Conservation (phyloP, 1,284 basidiomycete species). For the Porodaedalea pini region DNA sequence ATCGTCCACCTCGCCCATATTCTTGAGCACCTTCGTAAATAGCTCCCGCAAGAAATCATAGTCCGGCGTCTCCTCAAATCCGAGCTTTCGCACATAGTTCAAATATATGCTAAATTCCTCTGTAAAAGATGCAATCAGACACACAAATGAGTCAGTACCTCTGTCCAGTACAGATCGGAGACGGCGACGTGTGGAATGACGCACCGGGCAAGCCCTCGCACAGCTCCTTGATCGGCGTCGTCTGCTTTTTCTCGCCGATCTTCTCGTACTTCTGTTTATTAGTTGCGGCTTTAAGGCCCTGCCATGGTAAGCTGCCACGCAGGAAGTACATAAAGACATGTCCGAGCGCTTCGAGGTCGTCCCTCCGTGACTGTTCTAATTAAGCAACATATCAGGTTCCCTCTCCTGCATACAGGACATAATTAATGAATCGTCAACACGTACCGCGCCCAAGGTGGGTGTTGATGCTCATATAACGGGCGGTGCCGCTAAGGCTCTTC, state of each 20-base stretch:
- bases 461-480: constrained; percentile 97
- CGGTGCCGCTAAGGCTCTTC: constrained; percentile 88
- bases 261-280: constrained; percentile 99
- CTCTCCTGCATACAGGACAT: not conserved
- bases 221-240: constrained; percentile 90
- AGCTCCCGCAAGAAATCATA: constrained; percentile 94
- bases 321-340: constrained; percentile 99
- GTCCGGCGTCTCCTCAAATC: constrained; percentile 93
- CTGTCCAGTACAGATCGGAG: too few relatives aligned
- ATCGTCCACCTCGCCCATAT: constrained; percentile 83
- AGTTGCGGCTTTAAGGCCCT: constrained; percentile 93
- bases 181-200: constrained; percentile 24
- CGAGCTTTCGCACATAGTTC: constrained; percentile 85
- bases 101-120: constrained; percentile 88
- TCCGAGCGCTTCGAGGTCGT: constrained; percentile 92
- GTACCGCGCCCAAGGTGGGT: constrained; percentile 88
- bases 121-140: constrained; percentile 27
- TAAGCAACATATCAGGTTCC: constrained; percentile 4
- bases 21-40: constrained; percentile 89
- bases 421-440: constrained; percentile 26
- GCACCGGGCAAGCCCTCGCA: constrained; percentile 88
- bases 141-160: not conserved
- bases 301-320: constrained; percentile 91
- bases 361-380: constrained; percentile 88
- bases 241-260: constrained; percentile 99